Percentiles rank a stretch among this genome's conserved stretches.
Evolutionary conservation across 495 filamentous ascomycete species (phyloP).

Genomic region (Aspergillus baeticus): DNA sequence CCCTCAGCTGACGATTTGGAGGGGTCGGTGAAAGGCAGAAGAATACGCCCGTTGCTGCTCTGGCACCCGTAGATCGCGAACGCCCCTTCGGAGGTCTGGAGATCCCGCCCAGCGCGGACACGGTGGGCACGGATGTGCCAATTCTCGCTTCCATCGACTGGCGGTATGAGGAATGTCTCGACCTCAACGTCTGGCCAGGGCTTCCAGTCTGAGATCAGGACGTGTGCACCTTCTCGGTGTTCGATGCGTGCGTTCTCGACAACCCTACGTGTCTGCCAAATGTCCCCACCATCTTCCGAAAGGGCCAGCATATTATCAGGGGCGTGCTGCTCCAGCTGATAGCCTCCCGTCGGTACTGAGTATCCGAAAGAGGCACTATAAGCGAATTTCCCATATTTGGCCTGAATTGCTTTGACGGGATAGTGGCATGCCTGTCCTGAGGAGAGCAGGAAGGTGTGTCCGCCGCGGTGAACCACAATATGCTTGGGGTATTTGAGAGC

Average conservation of each 20-base stretch:
- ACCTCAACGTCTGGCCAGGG: slow-evolving; percentile 66
- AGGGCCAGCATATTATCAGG: slow-evolving; percentile 72
- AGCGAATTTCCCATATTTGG: slow-evolving; percentile 78
- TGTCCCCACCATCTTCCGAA: slow-evolving; percentile 75
- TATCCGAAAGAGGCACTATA: slow-evolving; percentile 75
- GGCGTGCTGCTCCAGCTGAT: slow-evolving; percentile 72
- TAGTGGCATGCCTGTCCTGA: slow-evolving; percentile 78
- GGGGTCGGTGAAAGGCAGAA: slow-evolving; percentile 47
- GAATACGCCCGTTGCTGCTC: slow-evolving; percentile 54
- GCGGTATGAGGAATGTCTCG: slow-evolving; percentile 63
- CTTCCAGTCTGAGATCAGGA: slow-evolving; percentile 65
- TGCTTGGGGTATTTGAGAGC: slow-evolving; percentile 66
- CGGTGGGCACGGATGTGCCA: slow-evolving; percentile 69
- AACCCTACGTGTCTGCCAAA: slow-evolving; percentile 70
- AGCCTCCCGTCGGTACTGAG: slow-evolving; percentile 72
- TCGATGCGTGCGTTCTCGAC: slow-evolving; percentile 58
- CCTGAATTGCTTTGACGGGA: slow-evolving; percentile 73
- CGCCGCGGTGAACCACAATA: slow-evolving; percentile 58
- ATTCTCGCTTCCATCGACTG: slow-evolving; percentile 49
- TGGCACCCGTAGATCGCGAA: slow-evolving; percentile 69
- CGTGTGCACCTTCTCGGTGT: slow-evolving; percentile 43
- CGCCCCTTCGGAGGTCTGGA: slow-evolving; percentile 67
- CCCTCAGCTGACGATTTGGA: slow-evolving; percentile 49
- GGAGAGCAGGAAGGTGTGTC: slow-evolving; percentile 70
- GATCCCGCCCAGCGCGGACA: slow-evolving; percentile 53